Evolutionary conservation across 768 basidiomycete species (phyloP).

Genomic region (Amanita rimosa): DNA sequence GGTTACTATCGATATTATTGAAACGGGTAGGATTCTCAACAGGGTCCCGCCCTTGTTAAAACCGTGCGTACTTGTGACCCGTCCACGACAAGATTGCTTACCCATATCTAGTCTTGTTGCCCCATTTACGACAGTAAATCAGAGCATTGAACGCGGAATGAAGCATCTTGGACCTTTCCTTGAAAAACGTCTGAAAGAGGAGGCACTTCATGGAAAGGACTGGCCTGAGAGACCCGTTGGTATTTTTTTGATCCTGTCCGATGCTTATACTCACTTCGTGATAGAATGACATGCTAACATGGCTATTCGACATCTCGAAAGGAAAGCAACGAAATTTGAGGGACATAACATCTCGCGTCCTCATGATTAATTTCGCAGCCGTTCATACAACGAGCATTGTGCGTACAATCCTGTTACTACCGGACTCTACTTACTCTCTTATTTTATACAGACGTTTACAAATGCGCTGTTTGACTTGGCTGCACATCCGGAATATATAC

Average conservation of each 20-base stretch:
- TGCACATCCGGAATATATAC: conserved; percentile 18
- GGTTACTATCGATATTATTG: conserved; percentile 9
- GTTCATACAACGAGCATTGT: conserved; percentile 33
- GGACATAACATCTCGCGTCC: conserved; percentile 21
- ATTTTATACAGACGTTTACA: conserved; percentile 20
- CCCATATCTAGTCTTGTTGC: conserved; percentile 9
- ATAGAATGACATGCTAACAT: conserved; percentile 35
- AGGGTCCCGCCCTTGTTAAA: conserved; percentile 15
- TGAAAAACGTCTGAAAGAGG: conserved; percentile 14
- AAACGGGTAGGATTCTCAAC: conserved; percentile 13
- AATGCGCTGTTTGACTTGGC: conserved; percentile 27
- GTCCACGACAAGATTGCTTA: not conserved
- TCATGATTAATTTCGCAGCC: conserved; percentile 30
- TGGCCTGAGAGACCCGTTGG: conserved; percentile 20
- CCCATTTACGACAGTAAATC: conserved; percentile 7
- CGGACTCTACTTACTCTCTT: not conserved
- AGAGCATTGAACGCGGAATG: conserved; percentile 8
- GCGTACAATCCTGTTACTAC: not conserved
- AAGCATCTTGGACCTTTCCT: conserved; percentile 18
- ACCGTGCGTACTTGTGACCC: conserved; percentile 9
- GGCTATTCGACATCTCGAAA: conserved; percentile 31
- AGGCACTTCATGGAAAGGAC: conserved; percentile 15
- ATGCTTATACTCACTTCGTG: not conserved
- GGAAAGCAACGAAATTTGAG: conserved; percentile 14
- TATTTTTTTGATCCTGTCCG: not conserved